phyloP scores from a whole-genome alignment of 768 basidiomycete species.

The Cyclocybe cylindracea region DNA sequence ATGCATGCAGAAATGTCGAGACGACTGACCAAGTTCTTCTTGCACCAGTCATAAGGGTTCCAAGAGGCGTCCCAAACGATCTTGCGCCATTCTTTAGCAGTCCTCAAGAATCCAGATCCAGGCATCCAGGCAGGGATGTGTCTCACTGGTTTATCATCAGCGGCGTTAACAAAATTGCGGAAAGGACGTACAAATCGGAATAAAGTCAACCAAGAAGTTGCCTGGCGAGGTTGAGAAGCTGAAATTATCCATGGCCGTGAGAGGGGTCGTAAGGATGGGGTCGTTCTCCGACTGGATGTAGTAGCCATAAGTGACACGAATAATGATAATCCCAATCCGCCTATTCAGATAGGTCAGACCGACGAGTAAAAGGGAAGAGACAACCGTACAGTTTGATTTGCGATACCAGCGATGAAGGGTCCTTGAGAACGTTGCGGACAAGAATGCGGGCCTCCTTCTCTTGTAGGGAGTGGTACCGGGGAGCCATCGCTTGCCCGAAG shows the following conservation, averaged over 20 bases:
- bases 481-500: constrained; percentile 15
- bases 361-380: neutral
- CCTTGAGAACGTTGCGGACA: constrained; percentile 19
- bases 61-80: constrained; percentile 35
- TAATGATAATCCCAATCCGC: constrained; percentile 51
- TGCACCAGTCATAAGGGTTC: constrained; percentile 37
- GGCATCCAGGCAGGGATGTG: constrained; percentile 57
- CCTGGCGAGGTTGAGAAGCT: constrained; percentile 43
- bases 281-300: constrained; percentile 50
- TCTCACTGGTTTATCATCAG: constrained; percentile 32
- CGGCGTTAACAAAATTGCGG: neutral
- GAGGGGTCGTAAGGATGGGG: constrained; percentile 47
- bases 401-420: constrained; percentile 24
- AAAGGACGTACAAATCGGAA: constrained; percentile 30
- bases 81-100: constrained; percentile 38
- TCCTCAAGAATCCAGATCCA: constrained; percentile 52
- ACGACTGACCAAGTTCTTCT: constrained; percentile 45
- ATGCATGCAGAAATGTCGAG: neutral
- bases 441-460: constrained; percentile 19
- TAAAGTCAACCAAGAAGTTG: constrained; percentile 37
- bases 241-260: constrained; percentile 51
- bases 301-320: constrained; percentile 59
- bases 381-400: constrained; percentile 28
- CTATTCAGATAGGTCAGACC: constrained; percentile 20
- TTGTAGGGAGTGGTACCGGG: constrained; percentile 17